These are phyloP conservation scores for Coleophoma eucalyptorum DNA, from an alignment of 2,329 filamentous ascomycete species.

Conservation along the genomic window DNA sequence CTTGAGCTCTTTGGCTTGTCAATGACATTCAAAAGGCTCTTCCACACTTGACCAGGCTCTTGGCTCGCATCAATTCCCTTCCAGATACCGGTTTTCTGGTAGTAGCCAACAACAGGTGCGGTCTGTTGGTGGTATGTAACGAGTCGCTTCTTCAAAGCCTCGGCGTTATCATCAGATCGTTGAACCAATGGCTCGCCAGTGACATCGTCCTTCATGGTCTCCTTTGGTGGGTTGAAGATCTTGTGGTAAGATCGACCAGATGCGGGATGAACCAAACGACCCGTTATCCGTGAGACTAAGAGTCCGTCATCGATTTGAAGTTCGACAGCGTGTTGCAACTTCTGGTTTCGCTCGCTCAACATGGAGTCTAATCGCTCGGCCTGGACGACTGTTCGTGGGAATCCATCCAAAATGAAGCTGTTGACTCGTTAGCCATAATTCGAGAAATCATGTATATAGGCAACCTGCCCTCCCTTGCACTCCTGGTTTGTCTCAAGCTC, in stretches of 20 bases:
- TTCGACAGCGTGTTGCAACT: slow-evolving; percentile 91
- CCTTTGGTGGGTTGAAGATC: slow-evolving; percentile 97
- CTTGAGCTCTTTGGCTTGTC: slow-evolving; percentile 45
- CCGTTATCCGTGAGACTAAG: slow-evolving; percentile 93
- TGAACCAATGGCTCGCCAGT: slow-evolving; percentile 96
- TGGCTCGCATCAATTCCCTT: slow-evolving; percentile 92
- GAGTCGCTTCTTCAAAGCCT: slow-evolving; percentile 91
- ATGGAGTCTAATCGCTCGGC: slow-evolving; percentile 93
- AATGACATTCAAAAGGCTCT: slow-evolving; percentile 83
- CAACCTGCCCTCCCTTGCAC: slow-evolving; percentile 87
- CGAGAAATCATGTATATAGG: background rate
- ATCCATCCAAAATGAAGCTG: slow-evolving; percentile 98
- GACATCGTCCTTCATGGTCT: slow-evolving; percentile 89
- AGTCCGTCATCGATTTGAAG: slow-evolving; percentile 94
- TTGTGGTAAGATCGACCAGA: slow-evolving; percentile 97
- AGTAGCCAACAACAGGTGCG: slow-evolving; percentile 87
- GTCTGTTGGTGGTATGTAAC: slow-evolving; percentile 94
- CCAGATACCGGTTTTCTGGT: slow-evolving; percentile 98
- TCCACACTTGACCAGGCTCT: slow-evolving; percentile 94
- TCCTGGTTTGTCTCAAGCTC: slow-evolving; percentile 92
- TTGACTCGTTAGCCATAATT: slow-evolving; percentile 9
- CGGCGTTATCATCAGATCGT: slow-evolving; percentile 95
- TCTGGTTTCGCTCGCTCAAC: slow-evolving; percentile 74
- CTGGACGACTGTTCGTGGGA: slow-evolving; percentile 94
- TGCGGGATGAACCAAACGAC: slow-evolving; percentile 90